These are phyloP conservation scores for Ceratobasidium sp. DNA, from an alignment of 1,284 basidiomycete genomes.

Conservation along the genomic window DNA sequence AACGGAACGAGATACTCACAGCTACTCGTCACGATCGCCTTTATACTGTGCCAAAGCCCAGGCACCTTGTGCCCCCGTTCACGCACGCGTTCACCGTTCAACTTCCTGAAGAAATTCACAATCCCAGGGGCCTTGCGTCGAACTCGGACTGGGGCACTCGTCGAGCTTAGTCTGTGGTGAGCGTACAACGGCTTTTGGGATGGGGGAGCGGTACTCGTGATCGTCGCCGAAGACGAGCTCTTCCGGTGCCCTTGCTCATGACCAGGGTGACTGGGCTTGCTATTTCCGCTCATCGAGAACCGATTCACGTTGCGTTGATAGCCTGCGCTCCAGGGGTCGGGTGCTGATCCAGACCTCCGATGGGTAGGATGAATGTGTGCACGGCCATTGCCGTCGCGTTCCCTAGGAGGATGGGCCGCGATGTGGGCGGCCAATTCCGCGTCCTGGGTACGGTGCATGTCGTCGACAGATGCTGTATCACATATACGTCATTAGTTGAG, in stretches of 20 bases:
- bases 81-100: neutral
- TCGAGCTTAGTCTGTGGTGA: neutral
- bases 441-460: slow-evolving; percentile 17
- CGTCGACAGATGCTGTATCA: slow-evolving; percentile 19
- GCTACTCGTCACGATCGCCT: slow-evolving; percentile 38
- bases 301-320: slow-evolving; percentile 19
- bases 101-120: slow-evolving; percentile 16
- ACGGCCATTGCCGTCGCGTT: neutral
- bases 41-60: slow-evolving; percentile 27
- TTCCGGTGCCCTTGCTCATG: neutral
- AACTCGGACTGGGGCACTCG: neutral
- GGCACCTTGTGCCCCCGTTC: slow-evolving; percentile 35
- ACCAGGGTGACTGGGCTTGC: neutral
- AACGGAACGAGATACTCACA: slow-evolving; percentile 18
- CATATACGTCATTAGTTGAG: neutral
- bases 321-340: slow-evolving; percentile 26
- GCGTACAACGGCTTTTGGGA: slow-evolving; percentile 27
- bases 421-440: neutral
- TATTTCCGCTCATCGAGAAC: neutral
- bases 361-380: slow-evolving; percentile 4
- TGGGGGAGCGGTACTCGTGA: no score
- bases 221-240: neutral
- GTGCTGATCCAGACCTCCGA: neutral
- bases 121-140: slow-evolving; percentile 10
- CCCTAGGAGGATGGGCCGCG: neutral